Conservation (phyloP, 805 yeast species). For the Wickerhamomyces tratensis region DNA sequence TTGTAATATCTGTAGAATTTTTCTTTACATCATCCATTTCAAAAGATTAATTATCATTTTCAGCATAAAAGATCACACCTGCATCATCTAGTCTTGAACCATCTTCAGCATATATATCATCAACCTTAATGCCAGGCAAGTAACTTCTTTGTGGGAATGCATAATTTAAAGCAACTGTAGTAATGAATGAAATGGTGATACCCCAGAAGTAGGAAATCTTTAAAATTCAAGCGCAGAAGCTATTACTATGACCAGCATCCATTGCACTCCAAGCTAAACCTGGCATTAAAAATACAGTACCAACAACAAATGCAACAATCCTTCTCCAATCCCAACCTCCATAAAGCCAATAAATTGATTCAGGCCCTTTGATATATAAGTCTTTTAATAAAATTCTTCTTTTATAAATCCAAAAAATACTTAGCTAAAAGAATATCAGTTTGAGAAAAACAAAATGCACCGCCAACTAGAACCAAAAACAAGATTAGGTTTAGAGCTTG, state of each 20-base stretch:
- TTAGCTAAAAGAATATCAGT: slow-evolving; percentile 8
- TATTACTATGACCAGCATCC: slow-evolving; percentile 1
- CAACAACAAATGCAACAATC: slow-evolving; percentile 11
- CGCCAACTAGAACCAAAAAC: slow-evolving; percentile 17
- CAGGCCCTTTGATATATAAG: slow-evolving; percentile 4
- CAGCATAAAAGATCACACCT: too few species aligned
- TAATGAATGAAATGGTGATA: slow-evolving; percentile 3
- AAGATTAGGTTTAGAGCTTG: slow-evolving; percentile 11
- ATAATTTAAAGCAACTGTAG: slow-evolving; percentile 1
- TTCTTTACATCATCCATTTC: too few species aligned
- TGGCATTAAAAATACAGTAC: slow-evolving; percentile 15
- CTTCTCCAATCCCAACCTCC: slow-evolving; percentile 20
- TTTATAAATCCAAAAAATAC: slow-evolving; percentile 6
- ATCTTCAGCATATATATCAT: slow-evolving; percentile 11
- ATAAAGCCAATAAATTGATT: slow-evolving; percentile 13
- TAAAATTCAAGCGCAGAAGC: slow-evolving; percentile 12
- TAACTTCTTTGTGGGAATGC: slow-evolving; percentile 8
- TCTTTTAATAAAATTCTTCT: slow-evolving; percentile 12
- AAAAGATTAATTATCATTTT: too few species aligned
- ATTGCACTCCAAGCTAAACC: slow-evolving; percentile 12
- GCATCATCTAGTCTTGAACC: slow-evolving; percentile 2
- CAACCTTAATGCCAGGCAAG: slow-evolving; percentile 8
- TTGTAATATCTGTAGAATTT: too few species aligned
- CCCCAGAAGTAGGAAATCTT: slow-evolving; percentile 14
- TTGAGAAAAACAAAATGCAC: slow-evolving; percentile 13